phyloP scores from a whole-genome alignment of 768 basidiomycete genomes.

The Pleurotus platypus region DNA sequence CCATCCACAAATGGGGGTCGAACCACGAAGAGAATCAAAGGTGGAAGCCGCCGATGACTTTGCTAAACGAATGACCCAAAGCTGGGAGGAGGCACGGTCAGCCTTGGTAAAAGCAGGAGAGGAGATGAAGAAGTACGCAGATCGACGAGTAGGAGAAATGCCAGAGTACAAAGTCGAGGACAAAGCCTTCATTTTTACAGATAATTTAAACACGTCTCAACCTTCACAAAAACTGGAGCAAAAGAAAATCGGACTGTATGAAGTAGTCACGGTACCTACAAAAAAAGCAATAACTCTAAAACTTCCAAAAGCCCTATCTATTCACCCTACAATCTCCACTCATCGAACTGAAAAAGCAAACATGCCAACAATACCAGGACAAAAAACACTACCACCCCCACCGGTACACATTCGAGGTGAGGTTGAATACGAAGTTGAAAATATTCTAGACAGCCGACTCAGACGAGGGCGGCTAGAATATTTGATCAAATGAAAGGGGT shows the following conservation, averaged over 20 bases:
- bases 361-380: too few relatives aligned
- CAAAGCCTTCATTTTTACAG: too few relatives aligned
- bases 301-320: slow-evolving; percentile 12
- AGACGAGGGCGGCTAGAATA: too few relatives aligned
- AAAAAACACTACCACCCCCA: too few relatives aligned
- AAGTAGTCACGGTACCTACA: too few relatives aligned
- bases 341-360: slow-evolving; percentile 5
- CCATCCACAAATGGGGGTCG: too few relatives aligned
- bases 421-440: neutral
- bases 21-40: too few relatives aligned
- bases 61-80: slow-evolving; percentile 6
- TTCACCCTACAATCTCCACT: slow-evolving; percentile 8
- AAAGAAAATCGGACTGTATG: too few relatives aligned
- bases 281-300: neutral
- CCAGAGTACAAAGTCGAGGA: slow-evolving; percentile 6
- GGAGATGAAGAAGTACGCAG: too few relatives aligned
- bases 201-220: slow-evolving; percentile 3
- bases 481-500: too few relatives aligned
- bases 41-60: slow-evolving; percentile 5
- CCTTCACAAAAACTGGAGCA: slow-evolving; percentile 8
- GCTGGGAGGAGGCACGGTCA: neutral
- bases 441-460: neutral
- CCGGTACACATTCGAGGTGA: neutral
- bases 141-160: neutral
- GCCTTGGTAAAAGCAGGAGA: too few relatives aligned